Percentiles rank a stretch among this genome's conserved stretches.
Evolutionary conservation across 257 asterid species (phyloP).

Genomic region (Salvia hispanica): DNA sequence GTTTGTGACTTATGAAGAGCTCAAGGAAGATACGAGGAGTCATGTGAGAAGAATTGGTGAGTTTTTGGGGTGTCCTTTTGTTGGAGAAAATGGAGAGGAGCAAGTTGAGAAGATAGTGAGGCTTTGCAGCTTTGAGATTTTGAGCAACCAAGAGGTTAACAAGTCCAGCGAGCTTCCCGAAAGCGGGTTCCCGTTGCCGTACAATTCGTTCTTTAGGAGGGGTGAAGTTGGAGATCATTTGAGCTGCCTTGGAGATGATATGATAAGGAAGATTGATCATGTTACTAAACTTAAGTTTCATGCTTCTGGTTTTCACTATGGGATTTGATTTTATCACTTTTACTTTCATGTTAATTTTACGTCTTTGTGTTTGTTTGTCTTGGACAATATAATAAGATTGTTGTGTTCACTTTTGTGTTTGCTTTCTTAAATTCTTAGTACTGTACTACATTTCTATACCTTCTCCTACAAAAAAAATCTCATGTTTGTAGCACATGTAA

Average conservation of each 20-base stretch:
- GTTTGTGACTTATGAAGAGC: conserved; percentile 49
- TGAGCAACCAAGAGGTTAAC: conserved; percentile 46
- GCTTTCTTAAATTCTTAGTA: no score
- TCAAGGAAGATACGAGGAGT: conserved; percentile 33
- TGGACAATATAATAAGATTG: no score
- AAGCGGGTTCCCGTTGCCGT: conserved; percentile 42
- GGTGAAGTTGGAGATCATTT: conserved; percentile 53
- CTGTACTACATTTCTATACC: no score
- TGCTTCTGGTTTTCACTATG: conserved; percentile 47
- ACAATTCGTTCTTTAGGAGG: conserved; percentile 51
- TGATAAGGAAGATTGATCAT: conserved; percentile 46
- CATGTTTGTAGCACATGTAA: no score
- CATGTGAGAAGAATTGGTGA: conserved; percentile 36
- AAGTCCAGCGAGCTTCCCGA: conserved; percentile 37
- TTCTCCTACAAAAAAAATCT: no score
- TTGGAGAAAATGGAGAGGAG: conserved; percentile 26
- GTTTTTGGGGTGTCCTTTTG: conserved; percentile 54
- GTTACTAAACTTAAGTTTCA: conserved; percentile 41
- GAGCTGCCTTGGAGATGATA: conserved; percentile 39
- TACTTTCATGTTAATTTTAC: no score
- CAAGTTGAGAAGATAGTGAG: conserved; percentile 42
- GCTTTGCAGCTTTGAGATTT: conserved; percentile 47
- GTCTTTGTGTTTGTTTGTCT: no score
- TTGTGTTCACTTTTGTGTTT: no score
- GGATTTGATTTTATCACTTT: conserved; percentile 27